Conservation (phyloP, 371 early-diverging fungal genomes). For the Mortierella sp. region DNA sequence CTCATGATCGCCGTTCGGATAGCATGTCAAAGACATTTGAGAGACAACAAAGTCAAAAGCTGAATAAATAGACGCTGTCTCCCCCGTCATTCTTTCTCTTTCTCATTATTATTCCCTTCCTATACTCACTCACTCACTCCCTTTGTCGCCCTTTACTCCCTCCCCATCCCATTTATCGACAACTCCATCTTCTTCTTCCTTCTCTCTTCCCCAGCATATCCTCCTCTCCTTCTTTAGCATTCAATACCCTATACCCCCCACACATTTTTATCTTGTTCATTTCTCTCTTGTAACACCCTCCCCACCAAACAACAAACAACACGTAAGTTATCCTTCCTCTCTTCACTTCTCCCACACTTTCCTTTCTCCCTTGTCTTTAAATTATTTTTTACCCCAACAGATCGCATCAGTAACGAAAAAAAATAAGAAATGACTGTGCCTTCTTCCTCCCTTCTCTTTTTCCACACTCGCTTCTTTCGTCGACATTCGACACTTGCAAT, state of each 20-base stretch:
- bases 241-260: slow-evolving; percentile 6
- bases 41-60: neutral
- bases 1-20: slow-evolving; percentile 14
- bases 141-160: neutral
- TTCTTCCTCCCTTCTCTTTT: neutral
- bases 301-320: slow-evolving; percentile 6
- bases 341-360: neutral
- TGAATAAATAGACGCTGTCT: slow-evolving; percentile 13
- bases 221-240: neutral
- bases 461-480: neutral
- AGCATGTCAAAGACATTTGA: neutral
- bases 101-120: neutral
- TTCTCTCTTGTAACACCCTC: slow-evolving; percentile 8
- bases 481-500: neutral
- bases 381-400: slow-evolving; percentile 4
- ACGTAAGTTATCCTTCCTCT: neutral
- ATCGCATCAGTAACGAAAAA: neutral
- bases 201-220: slow-evolving; percentile 7
- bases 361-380: neutral
- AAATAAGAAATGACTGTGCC: neutral
- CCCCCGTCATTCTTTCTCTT: neutral
- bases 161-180: neutral
- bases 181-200: neutral
- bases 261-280: neutral
- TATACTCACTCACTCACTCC: neutral